Conservation (phyloP, 2,329 filamentous ascomycete genomes). For the Bisporella sp. region DNA sequence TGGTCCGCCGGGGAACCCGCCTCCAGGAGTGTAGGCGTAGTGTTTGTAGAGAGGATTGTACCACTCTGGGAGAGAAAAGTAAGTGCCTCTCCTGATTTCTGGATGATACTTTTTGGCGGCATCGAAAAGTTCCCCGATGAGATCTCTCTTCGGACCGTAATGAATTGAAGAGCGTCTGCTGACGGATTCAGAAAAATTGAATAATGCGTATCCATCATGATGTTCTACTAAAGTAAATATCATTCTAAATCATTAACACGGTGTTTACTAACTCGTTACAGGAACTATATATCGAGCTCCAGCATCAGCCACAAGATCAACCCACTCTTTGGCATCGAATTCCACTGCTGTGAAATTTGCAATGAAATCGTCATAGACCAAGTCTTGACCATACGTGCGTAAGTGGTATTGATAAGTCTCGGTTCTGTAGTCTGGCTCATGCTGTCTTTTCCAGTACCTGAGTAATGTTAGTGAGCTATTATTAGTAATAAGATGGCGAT, state of each 20-base stretch:
- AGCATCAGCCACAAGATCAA: constrained; percentile 42
- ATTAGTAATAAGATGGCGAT: background rate
- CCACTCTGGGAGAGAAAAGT: constrained; percentile 43
- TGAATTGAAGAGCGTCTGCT: constrained; percentile 36
- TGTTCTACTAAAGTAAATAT: constrained; percentile 34
- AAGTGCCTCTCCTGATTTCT: constrained; percentile 35
- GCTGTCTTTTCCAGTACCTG: constrained; percentile 40
- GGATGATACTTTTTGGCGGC: constrained; percentile 35
- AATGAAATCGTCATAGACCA: constrained; percentile 49
- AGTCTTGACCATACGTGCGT: constrained; percentile 40
- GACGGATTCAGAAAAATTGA: constrained; percentile 32
- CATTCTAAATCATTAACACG: background rate
- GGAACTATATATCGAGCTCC: constrained; percentile 40
- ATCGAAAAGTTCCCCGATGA: constrained; percentile 37
- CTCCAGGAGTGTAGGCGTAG: constrained; percentile 1
- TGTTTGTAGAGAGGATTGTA: constrained; percentile 24
- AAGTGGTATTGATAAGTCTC: constrained; percentile 35
- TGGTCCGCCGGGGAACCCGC: constrained; percentile 4
- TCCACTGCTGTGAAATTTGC: constrained; percentile 41
- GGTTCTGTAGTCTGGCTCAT: constrained; percentile 1
- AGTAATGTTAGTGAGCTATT: background rate
- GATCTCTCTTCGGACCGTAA: constrained; percentile 34
- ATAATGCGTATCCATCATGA: constrained; percentile 40
- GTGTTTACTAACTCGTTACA: constrained; percentile 2
- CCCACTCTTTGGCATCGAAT: constrained; percentile 45